Evolutionary conservation across 169 alveolate genomes (phyloP).

Genomic region (Eimeria sp.): DNA sequence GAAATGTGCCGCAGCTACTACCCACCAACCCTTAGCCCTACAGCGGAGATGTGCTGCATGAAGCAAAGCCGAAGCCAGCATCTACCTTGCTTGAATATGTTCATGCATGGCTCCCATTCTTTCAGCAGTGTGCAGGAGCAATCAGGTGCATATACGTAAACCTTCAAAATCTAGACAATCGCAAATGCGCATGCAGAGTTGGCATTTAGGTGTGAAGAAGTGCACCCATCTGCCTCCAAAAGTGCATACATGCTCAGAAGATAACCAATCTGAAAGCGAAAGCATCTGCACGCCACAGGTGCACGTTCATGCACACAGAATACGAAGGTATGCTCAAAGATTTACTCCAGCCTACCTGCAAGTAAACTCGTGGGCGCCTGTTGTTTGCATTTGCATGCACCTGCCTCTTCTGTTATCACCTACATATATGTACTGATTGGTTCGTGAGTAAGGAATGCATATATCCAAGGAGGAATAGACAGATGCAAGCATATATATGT

Average conservation of each 20-base stretch:
- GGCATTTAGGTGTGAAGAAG: neutral
- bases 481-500: neutral
- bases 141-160: neutral
- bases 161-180: neutral
- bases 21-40: neutral
- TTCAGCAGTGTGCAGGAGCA: neutral
- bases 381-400: neutral
- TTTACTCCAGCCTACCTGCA: neutral
- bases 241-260: neutral
- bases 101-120: neutral
- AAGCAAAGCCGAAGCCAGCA: neutral
- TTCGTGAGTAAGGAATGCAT: neutral
- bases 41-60: neutral
- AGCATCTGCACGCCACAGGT: neutral
- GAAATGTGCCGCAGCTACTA: too few relatives aligned
- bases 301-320: neutral
- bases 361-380: neutral
- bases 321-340: neutral
- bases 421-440: neutral
- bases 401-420: neutral
- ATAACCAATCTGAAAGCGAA: neutral
- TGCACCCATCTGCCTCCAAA: neutral
- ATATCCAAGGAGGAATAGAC: neutral
- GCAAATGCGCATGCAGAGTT: slow-evolving; percentile 10
- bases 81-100: neutral